Conservation (phyloP, 2,329 filamentous ascomycete genomes). For the Microsporum ferrugineum region DNA sequence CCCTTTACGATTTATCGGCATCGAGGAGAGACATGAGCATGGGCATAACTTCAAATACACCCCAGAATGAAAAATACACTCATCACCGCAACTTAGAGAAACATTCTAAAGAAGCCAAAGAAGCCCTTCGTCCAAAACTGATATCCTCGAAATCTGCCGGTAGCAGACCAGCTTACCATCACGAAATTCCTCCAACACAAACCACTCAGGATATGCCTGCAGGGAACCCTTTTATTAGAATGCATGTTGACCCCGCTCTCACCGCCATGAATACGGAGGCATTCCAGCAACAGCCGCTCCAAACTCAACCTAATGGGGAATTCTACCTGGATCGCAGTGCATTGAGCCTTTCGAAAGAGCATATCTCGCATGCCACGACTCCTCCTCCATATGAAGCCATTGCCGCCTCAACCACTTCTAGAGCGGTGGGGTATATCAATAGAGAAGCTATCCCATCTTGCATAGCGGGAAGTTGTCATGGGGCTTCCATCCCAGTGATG, state of each 20-base stretch:
- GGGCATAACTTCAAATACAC: conserved; percentile 26
- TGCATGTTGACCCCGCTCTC: conserved; percentile 6
- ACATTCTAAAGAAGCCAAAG: conserved; percentile 12
- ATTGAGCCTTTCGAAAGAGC: conserved; percentile 27
- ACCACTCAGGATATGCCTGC: background rate
- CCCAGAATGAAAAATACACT: conserved; percentile 17
- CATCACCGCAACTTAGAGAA: conserved; percentile 21
- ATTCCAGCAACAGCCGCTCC: background rate
- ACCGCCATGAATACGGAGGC: background rate
- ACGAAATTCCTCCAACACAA: background rate
- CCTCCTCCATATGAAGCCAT: conserved; percentile 35
- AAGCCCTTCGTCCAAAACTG: conserved; percentile 18
- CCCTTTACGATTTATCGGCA: conserved; percentile 51
- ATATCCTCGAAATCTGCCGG: conserved; percentile 6
- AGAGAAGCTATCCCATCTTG: conserved; percentile 27
- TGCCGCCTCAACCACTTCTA: conserved; percentile 32
- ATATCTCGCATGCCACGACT: conserved; percentile 29
- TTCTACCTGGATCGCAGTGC: conserved; percentile 32
- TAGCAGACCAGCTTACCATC: background rate
- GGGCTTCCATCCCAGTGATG: conserved; percentile 30
- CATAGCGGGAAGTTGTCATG: conserved; percentile 21
- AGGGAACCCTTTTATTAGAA: conserved; percentile 13
- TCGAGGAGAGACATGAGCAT: conserved; percentile 40
- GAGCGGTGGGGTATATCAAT: conserved; percentile 31
- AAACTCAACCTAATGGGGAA: conserved; percentile 13